Percentiles rank a stretch among this genome's conserved stretches.
phyloP scores from a whole-genome alignment of 2,329 filamentous ascomycete genomes.

The Stagonosporopsis chrysanthemi region DNA sequence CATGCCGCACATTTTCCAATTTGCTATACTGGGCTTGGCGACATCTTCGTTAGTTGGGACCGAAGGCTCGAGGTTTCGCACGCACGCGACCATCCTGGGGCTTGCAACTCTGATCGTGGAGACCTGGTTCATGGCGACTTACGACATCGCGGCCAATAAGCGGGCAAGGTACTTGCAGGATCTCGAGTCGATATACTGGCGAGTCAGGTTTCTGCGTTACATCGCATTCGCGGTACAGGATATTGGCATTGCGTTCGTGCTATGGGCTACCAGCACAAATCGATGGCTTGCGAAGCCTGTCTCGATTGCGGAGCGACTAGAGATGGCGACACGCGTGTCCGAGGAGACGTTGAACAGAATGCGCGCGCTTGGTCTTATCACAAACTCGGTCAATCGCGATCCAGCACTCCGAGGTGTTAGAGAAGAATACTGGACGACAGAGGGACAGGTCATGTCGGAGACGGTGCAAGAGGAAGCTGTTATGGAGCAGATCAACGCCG shows the following conservation, averaged over 20 bases:
- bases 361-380: constrained; percentile 75
- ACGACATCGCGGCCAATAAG: constrained; percentile 71
- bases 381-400: constrained; percentile 82
- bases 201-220: constrained; percentile 67
- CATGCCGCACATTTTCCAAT: constrained; percentile 80
- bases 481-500: constrained; percentile 73
- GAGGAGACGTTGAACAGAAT: constrained; percentile 70
- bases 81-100: constrained; percentile 70
- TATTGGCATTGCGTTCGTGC: constrained; percentile 65
- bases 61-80: constrained; percentile 73
- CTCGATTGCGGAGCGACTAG: constrained; percentile 70
- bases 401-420: constrained; percentile 70
- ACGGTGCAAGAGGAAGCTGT: constrained; percentile 83
- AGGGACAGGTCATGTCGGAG: constrained; percentile 74
- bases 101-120: constrained; percentile 69
- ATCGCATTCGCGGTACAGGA: constrained; percentile 72
- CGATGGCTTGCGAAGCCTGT: constrained; percentile 74
- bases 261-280: constrained; percentile 82
- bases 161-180: constrained; percentile 66
- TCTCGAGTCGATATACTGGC: constrained; percentile 76
- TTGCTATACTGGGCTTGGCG: constrained; percentile 72
- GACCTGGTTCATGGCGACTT: constrained; percentile 69
- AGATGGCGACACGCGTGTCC: constrained; percentile 64
- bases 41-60: constrained; percentile 75
- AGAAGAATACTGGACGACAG: constrained; percentile 80